Conservation (phyloP, 2,329 filamentous ascomycete species). For the Byssochlamys sp. region DNA sequence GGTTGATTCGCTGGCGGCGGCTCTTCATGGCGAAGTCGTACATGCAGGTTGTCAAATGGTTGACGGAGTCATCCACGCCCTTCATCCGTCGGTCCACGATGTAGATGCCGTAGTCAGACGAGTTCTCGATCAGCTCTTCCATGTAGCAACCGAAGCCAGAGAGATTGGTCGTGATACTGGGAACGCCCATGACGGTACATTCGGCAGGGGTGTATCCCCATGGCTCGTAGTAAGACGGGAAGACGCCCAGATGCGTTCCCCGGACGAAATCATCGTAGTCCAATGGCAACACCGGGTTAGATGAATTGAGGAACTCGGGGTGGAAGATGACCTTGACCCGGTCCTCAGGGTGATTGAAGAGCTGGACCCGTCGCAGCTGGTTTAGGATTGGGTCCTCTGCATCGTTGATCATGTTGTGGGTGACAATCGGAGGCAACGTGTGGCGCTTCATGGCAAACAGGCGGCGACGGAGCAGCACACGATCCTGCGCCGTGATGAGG, state of each 20-base stretch:
- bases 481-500: conserved; percentile 81
- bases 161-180: conserved; percentile 93
- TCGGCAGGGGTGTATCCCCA: conserved; percentile 98
- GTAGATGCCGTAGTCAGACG: conserved; percentile 95
- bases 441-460: conserved; percentile 95
- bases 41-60: conserved; percentile 87
- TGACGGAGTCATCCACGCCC: conserved; percentile 93
- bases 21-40: conserved; percentile 89
- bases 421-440: conserved; percentile 85
- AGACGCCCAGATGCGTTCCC: conserved; percentile 89
- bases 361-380: conserved; percentile 87
- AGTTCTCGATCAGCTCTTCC: conserved; percentile 98
- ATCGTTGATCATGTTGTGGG: conserved; percentile 97
- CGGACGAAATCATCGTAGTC: conserved; percentile 98
- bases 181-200: conserved; percentile 97
- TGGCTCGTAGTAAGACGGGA: conserved; percentile 96
- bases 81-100: conserved; percentile 93
- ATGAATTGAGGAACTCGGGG: conserved; percentile 90
- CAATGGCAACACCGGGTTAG: conserved; percentile 86
- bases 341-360: conserved; percentile 91
- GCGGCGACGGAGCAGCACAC: conserved; percentile 78
- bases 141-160: conserved; percentile 98
- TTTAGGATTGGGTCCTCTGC: conserved; percentile 86
- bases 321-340: conserved; percentile 98
- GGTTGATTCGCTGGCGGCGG: conserved; percentile 93